A percentile compares a stretch with the other conserved stretches of the same genome.
phyloP scores from a whole-genome alignment of 768 basidiomycete species.

The Boletus reticulatus region DNA sequence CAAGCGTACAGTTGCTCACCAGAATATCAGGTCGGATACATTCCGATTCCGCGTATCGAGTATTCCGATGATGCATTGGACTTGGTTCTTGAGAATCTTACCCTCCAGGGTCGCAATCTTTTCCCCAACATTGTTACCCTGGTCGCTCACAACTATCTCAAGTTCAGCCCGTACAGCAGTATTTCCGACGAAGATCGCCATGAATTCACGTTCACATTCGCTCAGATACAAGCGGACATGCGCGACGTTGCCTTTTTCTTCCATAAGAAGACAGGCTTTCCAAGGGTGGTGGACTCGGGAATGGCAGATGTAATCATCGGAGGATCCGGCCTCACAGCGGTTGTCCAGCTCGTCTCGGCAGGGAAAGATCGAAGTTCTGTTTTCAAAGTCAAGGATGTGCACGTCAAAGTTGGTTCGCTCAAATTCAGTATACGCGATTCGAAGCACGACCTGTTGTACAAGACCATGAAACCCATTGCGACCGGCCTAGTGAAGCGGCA shows the following conservation, averaged over 20 bases:
- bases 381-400: slow-evolving; percentile 68
- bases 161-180: slow-evolving; percentile 73
- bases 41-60: slow-evolving; percentile 92
- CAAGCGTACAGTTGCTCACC: neutral
- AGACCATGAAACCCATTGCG: slow-evolving; percentile 75
- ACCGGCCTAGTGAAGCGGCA: slow-evolving; percentile 79
- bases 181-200: slow-evolving; percentile 63
- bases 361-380: slow-evolving; percentile 66
- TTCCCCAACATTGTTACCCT: slow-evolving; percentile 77
- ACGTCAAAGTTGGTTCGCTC: slow-evolving; percentile 82
- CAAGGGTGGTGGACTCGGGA: slow-evolving; percentile 78
- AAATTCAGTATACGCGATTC: slow-evolving; percentile 90
- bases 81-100: slow-evolving; percentile 91
- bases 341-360: slow-evolving; percentile 58
- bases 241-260: slow-evolving; percentile 92
- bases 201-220: slow-evolving; percentile 69
- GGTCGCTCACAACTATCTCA: slow-evolving; percentile 79
- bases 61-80: slow-evolving; percentile 87
- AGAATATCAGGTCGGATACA: slow-evolving; percentile 56
- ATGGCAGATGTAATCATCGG: slow-evolving; percentile 84
- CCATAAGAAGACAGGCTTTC: slow-evolving; percentile 79
- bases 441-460: slow-evolving; percentile 89
- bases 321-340: slow-evolving; percentile 74
- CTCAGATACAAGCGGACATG: slow-evolving; percentile 92
- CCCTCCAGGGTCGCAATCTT: slow-evolving; percentile 82